phyloP scores from a whole-genome alignment of 202 grass and related monocot genomes.

The Elaeis oleifera region DNA sequence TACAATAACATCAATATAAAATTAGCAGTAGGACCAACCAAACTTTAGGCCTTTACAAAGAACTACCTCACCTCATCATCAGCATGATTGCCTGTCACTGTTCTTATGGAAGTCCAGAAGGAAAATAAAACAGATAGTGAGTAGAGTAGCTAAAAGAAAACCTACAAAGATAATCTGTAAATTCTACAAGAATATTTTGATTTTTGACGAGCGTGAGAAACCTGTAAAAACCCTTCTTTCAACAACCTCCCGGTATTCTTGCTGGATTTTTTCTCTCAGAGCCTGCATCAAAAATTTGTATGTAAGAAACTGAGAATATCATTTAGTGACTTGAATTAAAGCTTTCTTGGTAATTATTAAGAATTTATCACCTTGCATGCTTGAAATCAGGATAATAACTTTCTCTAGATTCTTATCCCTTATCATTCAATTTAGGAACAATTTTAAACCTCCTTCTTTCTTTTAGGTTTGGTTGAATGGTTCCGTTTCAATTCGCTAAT shows the following conservation, averaged over 20 bases:
- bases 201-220: constrained; percentile 14
- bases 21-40: not conserved
- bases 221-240: constrained; percentile 83
- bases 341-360: too few relatives aligned
- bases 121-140: not conserved
- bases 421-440: too few relatives aligned
- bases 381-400: too few relatives aligned
- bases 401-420: too few relatives aligned
- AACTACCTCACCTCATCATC: constrained; percentile 55
- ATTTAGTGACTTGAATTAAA: too few relatives aligned
- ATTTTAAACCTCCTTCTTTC: too few relatives aligned
- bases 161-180: not conserved
- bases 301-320: too few relatives aligned
- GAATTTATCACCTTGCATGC: too few relatives aligned
- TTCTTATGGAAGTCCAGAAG: constrained; percentile 15
- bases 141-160: not conserved
- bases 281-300: constrained; percentile 26
- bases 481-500: too few relatives aligned
- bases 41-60: constrained; percentile 17
- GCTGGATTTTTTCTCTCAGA: constrained; percentile 74
- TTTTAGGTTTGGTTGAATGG: too few relatives aligned
- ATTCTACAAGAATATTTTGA: not conserved
- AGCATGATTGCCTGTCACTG: constrained; percentile 73
- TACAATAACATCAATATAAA: constrained; percentile 3
- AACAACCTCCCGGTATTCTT: constrained; percentile 71